Conservation (phyloP, 768 basidiomycete genomes). For the Mycena metata region DNA sequence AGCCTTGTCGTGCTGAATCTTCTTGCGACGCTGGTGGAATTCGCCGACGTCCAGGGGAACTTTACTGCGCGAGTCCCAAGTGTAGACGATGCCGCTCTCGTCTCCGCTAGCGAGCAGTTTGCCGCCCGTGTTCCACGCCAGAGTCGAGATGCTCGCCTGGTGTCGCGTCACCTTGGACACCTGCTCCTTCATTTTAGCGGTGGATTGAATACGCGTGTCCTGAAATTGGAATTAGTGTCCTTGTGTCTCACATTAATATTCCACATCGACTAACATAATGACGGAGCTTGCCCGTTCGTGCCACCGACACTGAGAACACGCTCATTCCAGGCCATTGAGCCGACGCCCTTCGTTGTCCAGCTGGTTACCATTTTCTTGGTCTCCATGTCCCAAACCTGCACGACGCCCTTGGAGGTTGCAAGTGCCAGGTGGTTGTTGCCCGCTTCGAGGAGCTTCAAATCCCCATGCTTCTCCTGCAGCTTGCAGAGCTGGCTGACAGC, state of each 20-base stretch:
- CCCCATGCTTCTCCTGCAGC: constrained; percentile 60
- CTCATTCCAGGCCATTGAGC: constrained; percentile 76
- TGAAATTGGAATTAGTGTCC: too few species aligned
- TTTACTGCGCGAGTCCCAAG: constrained; percentile 77
- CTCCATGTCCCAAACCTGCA: constrained; percentile 82
- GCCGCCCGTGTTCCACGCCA: constrained; percentile 78
- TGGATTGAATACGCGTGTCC: constrained; percentile 70
- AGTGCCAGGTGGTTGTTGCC: constrained; percentile 64
- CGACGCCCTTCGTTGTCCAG: constrained; percentile 71
- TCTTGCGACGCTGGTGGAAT: constrained; percentile 68
- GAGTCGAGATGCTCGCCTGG: constrained; percentile 71
- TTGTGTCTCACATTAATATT: too few species aligned
- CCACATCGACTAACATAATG: constrained; percentile 57
- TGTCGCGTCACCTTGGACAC: constrained; percentile 77
- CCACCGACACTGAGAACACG: constrained; percentile 76
- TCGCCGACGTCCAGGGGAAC: constrained; percentile 69
- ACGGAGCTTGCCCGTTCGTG: constrained; percentile 74
- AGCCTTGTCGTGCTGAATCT: constrained; percentile 77
- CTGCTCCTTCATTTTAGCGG: constrained; percentile 69
- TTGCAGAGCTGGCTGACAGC: constrained; percentile 59
- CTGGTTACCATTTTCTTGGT: constrained; percentile 66
- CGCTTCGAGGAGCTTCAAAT: constrained; percentile 59
- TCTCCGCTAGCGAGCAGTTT: constrained; percentile 83
- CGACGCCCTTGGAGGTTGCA: constrained; percentile 69
- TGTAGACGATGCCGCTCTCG: constrained; percentile 78